These are phyloP conservation scores for Mycena floridula DNA, from an alignment of 768 basidiomycete species.

Conservation along the genomic window DNA sequence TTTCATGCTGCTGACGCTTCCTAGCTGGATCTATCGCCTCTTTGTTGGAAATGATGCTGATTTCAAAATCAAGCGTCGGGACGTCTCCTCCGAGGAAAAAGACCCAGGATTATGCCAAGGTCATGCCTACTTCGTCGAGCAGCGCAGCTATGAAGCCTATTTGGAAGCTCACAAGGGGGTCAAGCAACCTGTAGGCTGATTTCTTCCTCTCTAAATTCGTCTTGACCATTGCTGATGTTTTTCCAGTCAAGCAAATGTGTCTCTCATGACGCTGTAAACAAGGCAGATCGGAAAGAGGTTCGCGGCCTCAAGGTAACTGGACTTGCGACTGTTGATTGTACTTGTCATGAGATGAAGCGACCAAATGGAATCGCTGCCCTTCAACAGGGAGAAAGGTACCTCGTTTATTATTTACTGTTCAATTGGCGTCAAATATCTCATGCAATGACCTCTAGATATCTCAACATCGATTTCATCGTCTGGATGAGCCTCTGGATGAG, in stretches of 20 bases:
- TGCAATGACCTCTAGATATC: neutral
- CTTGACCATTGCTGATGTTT: neutral
- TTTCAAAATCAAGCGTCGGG: slow-evolving; percentile 24
- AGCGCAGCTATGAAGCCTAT: slow-evolving; percentile 16
- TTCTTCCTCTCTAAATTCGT: neutral
- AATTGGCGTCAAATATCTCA: slow-evolving; percentile 7
- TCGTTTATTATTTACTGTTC: neutral
- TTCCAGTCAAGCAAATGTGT: slow-evolving; percentile 21
- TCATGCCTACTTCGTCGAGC: slow-evolving; percentile 21
- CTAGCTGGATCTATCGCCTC: slow-evolving; percentile 20
- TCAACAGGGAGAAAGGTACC: slow-evolving; percentile 26
- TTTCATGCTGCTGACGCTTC: no score
- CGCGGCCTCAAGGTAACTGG: slow-evolving; percentile 21
- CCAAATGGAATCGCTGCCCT: slow-evolving; percentile 21
- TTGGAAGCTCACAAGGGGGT: slow-evolving; percentile 15
- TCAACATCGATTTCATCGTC: slow-evolving; percentile 11
- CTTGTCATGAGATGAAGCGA: slow-evolving; percentile 22
- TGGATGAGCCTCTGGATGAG: neutral
- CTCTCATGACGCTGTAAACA: slow-evolving; percentile 14
- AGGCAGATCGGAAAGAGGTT: slow-evolving; percentile 11
- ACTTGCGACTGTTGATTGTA: slow-evolving; percentile 20
- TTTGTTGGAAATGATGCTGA: slow-evolving; percentile 26
- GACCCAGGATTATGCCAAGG: slow-evolving; percentile 23
- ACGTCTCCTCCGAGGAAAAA: slow-evolving; percentile 15
- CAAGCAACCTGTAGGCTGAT: slow-evolving; percentile 15